Conservation (phyloP, 805 yeast genomes). For the Blastobotrys robertii region DNA sequence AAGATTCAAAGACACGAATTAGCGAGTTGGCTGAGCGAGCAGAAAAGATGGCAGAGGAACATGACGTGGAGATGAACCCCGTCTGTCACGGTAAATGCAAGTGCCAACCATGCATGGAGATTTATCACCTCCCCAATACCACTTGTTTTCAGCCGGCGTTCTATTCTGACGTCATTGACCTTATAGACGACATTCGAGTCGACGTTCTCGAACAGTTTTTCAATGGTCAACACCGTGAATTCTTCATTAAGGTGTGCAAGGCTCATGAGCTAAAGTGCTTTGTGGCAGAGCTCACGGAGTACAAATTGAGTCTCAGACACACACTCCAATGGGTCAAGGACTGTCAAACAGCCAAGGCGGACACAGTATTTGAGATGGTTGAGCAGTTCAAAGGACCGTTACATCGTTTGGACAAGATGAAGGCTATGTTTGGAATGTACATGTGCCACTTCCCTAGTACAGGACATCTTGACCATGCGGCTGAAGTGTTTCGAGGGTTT, state of each 20-base stretch:
- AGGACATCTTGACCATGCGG: conserved; percentile 6
- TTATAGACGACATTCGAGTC: conserved; percentile 2
- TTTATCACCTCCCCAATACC: background rate
- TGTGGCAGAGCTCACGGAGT: conserved; percentile 1
- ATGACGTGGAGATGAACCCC: too few species aligned
- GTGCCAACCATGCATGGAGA: background rate
- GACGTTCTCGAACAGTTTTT: conserved; percentile 1
- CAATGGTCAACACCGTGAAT: background rate
- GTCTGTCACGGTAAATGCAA: background rate
- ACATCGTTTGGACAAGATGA: background rate
- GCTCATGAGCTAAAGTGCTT: conserved; percentile 3
- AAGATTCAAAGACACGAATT: background rate
- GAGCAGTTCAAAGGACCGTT: background rate
- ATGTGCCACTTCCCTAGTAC: conserved; percentile 8
- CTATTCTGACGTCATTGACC: background rate
- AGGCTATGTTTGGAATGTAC: conserved; percentile 1
- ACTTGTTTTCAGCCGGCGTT: background rate
- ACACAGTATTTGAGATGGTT: background rate
- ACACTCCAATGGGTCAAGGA: conserved; percentile 1
- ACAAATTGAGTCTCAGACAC: background rate
- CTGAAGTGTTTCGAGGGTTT: conserved; percentile 13
- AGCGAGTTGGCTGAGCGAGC: background rate
- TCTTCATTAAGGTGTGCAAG: background rate
- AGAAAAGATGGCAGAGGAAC: too few species aligned
- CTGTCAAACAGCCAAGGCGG: background rate